Evolutionary conservation across 2,329 filamentous ascomycete genomes (phyloP).

Genomic region (Nannizzia gypsea): DNA sequence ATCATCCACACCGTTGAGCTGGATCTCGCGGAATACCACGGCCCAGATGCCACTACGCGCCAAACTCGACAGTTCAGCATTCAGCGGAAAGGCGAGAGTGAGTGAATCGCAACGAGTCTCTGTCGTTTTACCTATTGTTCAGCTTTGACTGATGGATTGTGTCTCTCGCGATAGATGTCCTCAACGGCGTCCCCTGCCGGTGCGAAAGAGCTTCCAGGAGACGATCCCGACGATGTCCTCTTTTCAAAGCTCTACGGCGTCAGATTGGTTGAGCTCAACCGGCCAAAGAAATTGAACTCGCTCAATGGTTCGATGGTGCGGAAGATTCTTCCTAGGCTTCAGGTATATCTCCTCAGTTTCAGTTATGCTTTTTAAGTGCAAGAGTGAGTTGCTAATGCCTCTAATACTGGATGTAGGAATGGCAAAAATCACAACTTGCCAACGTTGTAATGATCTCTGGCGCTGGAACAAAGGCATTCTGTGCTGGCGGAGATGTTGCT

Average conservation of each 20-base stretch:
- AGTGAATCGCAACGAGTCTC: conserved; percentile 11
- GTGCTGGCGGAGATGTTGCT: conserved; percentile 83
- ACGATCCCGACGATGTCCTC: conserved; percentile 80
- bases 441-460: conserved; percentile 91
- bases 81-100: conserved; percentile 45
- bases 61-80: conserved; percentile 54
- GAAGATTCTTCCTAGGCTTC: conserved; percentile 79
- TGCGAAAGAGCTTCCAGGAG: conserved; percentile 48
- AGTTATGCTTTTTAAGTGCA: conserved; percentile 2
- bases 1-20: conserved; percentile 34
- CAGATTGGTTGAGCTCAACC: conserved; percentile 85
- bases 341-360: conserved; percentile 29
- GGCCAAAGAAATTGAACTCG: conserved; percentile 81
- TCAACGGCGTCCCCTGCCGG: not conserved
- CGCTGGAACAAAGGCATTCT: conserved; percentile 71
- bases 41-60: conserved; percentile 67
- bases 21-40: conserved; percentile 33
- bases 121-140: not conserved
- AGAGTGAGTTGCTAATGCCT: not conserved
- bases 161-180: not conserved
- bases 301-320: conserved; percentile 88
- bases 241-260: conserved; percentile 84
- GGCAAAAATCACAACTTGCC: conserved; percentile 87
- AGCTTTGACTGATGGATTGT: not conserved
- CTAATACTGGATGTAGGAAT: conserved; percentile 46